Evolutionary conservation across 768 basidiomycete genomes (phyloP), one percentile per base, ranked within the genome.

Genomic region (Suillus sp.): DNA sequence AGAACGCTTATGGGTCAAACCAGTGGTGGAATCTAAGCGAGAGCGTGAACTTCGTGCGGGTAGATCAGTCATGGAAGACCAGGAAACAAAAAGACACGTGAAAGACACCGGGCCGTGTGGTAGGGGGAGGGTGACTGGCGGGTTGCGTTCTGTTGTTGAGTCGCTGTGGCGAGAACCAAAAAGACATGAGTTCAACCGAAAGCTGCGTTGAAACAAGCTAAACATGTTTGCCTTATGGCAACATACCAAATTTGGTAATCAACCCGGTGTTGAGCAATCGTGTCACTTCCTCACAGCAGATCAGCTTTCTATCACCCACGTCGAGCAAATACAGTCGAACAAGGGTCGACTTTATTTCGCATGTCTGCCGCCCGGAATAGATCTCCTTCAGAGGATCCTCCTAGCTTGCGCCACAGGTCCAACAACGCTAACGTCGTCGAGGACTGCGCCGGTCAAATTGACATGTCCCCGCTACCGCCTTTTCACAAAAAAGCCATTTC

Each of bases 401-500:
- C 67, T 43, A 69, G 62, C 65, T 68, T 70, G 48, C 75, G 73
- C 69, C 73, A 74, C 68, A 70, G 74, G 60, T 62, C 70, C 58
- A 65, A 42, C 55, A 68, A 71, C 45, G 62, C 64, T 60, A 81
- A 78, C 76, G 81, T 45, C 43, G 43, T n/a, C 43, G 43, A 75
- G 69, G 80, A 74, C 75, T 68, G 69, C 67, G 70, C 66, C 25
- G 43, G 68, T 54, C 63, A 68, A 35, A 25, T 60, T 37, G 72
- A 68, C 67, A 70, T 70, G 72, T 43, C 58, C 4, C 66, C 56
- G 13, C 11, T 63, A 60, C 71, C 74, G 60, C 71, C 78, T 43
- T 71, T 71, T 64, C 79, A 81, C 74, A 73, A 80, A 59, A 84
- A 83, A 79, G 84, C 82, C 16, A 74, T 85, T 56, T 80, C 84